Conservation (phyloP, 208 protist species). For the Trypanosoma congolense region DNA sequence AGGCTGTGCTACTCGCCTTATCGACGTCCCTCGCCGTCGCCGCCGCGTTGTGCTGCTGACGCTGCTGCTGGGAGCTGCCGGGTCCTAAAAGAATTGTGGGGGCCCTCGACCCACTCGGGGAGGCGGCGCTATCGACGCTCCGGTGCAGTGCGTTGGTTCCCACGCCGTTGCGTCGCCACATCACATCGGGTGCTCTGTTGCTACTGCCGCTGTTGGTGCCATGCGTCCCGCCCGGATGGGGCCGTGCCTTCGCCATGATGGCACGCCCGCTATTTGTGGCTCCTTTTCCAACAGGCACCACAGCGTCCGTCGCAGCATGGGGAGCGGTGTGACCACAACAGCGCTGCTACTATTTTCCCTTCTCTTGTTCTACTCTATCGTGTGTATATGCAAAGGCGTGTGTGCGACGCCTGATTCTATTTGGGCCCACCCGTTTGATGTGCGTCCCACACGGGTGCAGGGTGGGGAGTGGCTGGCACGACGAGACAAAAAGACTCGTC, state of each 20-base stretch:
- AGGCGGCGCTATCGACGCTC: background rate
- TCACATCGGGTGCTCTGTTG: background rate
- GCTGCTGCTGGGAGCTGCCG: background rate
- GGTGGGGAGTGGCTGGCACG: too few relatives aligned
- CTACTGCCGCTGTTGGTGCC: background rate
- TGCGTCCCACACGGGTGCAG: too few relatives aligned
- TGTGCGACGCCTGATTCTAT: too few relatives aligned
- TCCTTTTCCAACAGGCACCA: conserved; percentile 26
- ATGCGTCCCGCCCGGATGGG: background rate
- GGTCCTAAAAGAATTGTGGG: background rate
- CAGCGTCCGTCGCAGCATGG: conserved; percentile 25
- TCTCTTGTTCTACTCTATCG: background rate
- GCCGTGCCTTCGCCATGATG: conserved; percentile 26
- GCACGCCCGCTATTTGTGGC: conserved; percentile 22
- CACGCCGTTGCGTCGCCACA: background rate
- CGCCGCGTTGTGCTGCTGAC: background rate
- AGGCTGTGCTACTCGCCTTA: conserved; percentile 7
- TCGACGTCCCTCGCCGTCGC: conserved; percentile 2
- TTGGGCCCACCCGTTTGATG: too few relatives aligned
- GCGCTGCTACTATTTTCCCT: background rate
- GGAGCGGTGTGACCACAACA: too few relatives aligned
- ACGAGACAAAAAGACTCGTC: too few relatives aligned
- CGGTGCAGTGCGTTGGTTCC: background rate
- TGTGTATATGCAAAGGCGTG: too few relatives aligned
- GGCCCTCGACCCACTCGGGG: background rate